Percentiles rank a stretch among this genome's conserved stretches.
Evolutionary conservation across 2,329 filamentous ascomycete species (phyloP).

Genomic region (Trichoderma arundinaceum): DNA sequence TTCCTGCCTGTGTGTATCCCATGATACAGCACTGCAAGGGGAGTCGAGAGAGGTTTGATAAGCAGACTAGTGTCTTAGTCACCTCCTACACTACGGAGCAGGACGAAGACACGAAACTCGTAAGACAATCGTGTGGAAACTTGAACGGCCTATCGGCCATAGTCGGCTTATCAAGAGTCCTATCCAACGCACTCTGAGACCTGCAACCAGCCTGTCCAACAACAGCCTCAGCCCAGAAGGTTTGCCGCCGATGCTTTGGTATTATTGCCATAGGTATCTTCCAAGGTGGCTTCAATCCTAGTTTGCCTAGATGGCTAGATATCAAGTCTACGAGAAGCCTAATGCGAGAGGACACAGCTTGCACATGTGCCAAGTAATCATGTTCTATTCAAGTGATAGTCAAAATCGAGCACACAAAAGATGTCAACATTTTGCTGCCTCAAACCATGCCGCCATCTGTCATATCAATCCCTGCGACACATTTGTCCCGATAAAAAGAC

Average conservation of each 20-base stretch:
- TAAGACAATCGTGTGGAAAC: neutral
- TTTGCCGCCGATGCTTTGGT: no score
- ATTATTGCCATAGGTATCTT: no score
- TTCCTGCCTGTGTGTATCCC: neutral
- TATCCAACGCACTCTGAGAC: neutral
- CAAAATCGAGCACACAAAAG: constrained; percentile 34
- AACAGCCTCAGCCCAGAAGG: no score
- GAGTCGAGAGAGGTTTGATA: neutral
- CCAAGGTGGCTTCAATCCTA: neutral
- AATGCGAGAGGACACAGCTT: no score
- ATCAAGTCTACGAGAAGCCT: neutral
- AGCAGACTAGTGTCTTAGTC: neutral
- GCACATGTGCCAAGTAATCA: constrained; percentile 30
- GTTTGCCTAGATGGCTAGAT: no score
- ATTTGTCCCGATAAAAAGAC: constrained; percentile 38
- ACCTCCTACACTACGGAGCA: neutral
- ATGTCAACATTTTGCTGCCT: constrained; percentile 34
- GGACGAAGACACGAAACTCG: neutral
- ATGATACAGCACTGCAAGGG: neutral
- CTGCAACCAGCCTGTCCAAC: neutral
- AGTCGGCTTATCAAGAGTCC: neutral
- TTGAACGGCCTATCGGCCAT: neutral
- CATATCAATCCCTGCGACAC: constrained; percentile 40
- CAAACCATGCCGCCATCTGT: constrained; percentile 39
- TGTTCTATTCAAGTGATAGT: constrained; percentile 38